phyloP scores from a whole-genome alignment of 2,329 filamentous ascomycete genomes.

The Beauveria pseudobassiana region DNA sequence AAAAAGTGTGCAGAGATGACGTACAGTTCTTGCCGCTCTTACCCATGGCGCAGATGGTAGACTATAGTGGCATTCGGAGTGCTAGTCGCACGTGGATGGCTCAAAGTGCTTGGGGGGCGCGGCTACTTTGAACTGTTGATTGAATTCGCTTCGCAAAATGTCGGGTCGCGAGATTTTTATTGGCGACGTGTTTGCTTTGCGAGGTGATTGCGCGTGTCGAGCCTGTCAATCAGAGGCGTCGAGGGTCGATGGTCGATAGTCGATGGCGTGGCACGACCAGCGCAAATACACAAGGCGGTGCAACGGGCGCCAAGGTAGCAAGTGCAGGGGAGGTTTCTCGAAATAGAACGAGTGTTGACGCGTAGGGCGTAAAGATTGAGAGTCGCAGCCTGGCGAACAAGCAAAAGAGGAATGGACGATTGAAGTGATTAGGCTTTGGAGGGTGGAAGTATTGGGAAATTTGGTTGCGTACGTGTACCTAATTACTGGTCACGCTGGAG shows the following conservation, averaged over 20 bases:
- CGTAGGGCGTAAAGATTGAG: conserved; percentile 13
- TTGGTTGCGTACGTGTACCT: neutral
- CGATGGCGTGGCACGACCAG: conserved; percentile 1
- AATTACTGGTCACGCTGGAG: neutral
- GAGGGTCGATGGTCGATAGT: neutral
- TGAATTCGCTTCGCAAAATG: too few relatives aligned
- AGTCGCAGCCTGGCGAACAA: conserved; percentile 9
- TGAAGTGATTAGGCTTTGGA: neutral
- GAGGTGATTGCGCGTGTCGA: neutral
- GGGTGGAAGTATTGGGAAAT: neutral
- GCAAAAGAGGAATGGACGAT: neutral
- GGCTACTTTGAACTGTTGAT: neutral
- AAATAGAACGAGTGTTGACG: conserved; percentile 4
- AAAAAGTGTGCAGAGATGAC: conserved; percentile 6
- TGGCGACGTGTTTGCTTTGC: neutral
- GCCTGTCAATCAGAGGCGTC: neutral
- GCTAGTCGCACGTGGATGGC: neutral
- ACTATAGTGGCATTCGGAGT: neutral
- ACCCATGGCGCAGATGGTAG: conserved; percentile 3
- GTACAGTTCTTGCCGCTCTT: conserved; percentile 25
- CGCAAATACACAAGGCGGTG: neutral
- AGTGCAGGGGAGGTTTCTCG: conserved; percentile 6
- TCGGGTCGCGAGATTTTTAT: neutral
- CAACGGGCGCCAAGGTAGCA: neutral
- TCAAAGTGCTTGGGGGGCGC: neutral